These are phyloP conservation scores for Colletotrichum viniferum DNA, from an alignment of 2,329 filamentous ascomycete genomes.

Conservation along the genomic window DNA sequence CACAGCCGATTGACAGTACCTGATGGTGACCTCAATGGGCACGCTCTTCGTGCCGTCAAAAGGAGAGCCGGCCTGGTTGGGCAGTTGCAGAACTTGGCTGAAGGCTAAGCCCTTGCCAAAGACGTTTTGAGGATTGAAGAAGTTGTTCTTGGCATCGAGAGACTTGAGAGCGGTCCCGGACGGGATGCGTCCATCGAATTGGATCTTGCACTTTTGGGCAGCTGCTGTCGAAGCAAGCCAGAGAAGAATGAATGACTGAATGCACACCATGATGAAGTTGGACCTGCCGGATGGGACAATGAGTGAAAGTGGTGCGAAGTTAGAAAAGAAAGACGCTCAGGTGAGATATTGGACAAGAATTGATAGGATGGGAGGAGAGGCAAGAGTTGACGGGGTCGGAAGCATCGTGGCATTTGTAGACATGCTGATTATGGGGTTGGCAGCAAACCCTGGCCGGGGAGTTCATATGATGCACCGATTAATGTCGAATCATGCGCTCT, in stretches of 20 bases:
- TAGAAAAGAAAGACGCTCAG: background rate
- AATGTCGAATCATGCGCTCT: background rate
- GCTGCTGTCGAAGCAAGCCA: background rate
- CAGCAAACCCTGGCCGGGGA: background rate
- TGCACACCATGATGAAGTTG: slow-evolving; percentile 8
- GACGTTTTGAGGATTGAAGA: slow-evolving; percentile 57
- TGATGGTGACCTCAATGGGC: slow-evolving; percentile 59
- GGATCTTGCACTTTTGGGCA: slow-evolving; percentile 33
- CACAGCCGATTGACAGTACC: background rate
- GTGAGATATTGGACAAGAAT: background rate
- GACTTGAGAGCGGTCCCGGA: slow-evolving; percentile 36
- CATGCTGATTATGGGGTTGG: background rate
- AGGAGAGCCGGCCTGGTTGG: slow-evolving; percentile 31
- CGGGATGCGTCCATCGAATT: slow-evolving; percentile 53
- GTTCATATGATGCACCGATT: background rate
- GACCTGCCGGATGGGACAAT: slow-evolving; percentile 6
- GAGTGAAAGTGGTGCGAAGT: background rate
- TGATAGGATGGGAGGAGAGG: background rate
- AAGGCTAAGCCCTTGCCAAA: slow-evolving; percentile 57
- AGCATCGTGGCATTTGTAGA: background rate
- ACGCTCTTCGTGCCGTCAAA: slow-evolving; percentile 48
- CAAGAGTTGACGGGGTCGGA: background rate
- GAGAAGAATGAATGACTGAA: slow-evolving; percentile 1
- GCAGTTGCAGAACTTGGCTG: slow-evolving; percentile 55
- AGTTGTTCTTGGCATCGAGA: slow-evolving; percentile 47